Conservation (phyloP, 1,284 basidiomycete genomes). For the Ustilago shanxiensis region DNA sequence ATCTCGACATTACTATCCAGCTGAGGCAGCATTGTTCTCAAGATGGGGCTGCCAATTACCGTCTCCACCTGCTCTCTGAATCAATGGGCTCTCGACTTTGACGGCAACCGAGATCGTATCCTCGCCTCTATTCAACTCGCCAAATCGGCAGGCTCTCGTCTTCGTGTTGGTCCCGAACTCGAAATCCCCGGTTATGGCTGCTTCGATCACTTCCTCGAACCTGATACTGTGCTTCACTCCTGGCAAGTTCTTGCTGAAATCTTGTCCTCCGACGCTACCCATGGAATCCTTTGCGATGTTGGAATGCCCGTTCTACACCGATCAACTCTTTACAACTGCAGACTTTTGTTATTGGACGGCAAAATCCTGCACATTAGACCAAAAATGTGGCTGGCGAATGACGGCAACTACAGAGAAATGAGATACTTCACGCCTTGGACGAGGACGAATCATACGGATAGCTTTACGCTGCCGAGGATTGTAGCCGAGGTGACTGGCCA, state of each 20-base stretch:
- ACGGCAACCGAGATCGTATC: conserved; percentile 85
- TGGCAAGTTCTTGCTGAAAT: conserved; percentile 68
- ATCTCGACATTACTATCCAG: neutral
- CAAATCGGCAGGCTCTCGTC: conserved; percentile 86
- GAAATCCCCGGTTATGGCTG: conserved; percentile 82
- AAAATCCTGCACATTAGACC: conserved; percentile 93
- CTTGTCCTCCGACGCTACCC: conserved; percentile 52
- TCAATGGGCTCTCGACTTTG: conserved; percentile 95
- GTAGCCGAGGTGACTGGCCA: conserved; percentile 89
- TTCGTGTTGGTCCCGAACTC: conserved; percentile 98
- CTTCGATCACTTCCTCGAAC: conserved; percentile 66
- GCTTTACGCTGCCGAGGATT: conserved; percentile 87
- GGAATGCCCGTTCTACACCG: conserved; percentile 86
- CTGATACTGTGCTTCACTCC: conserved; percentile 64
- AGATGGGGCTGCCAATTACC: conserved; percentile 54
- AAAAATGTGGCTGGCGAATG: conserved; percentile 99
- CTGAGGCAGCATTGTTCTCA: neutral
- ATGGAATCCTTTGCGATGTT: conserved; percentile 67
- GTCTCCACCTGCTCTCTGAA: conserved; percentile 81
- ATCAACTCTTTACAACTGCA: conserved; percentile 96
- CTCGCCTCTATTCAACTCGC: conserved; percentile 87
- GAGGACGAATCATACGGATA: conserved; percentile 87
- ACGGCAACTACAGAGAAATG: conserved; percentile 97
- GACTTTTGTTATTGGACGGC: conserved; percentile 85
- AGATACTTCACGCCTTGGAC: conserved; percentile 96